Evolutionary conservation across 441 rosid species (phyloP).

Genomic region (Adansonia rubrostipa): DNA sequence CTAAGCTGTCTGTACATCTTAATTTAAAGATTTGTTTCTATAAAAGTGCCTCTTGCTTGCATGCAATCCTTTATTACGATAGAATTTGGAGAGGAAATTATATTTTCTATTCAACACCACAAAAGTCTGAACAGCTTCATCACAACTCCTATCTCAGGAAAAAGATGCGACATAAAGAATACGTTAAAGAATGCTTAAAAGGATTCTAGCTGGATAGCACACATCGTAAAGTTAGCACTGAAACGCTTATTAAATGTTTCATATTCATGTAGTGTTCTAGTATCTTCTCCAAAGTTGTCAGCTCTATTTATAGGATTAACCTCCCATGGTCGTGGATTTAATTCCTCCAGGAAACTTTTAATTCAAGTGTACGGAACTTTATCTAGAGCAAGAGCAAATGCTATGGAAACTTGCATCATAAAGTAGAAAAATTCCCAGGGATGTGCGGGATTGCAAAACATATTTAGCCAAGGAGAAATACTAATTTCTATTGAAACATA

Average conservation of each 20-base stretch:
- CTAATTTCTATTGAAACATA: neutral
- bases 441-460: conserved; percentile 4
- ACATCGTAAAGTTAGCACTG: neutral
- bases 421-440: neutral
- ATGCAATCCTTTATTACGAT: neutral
- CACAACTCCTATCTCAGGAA: neutral
- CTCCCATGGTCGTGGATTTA: neutral
- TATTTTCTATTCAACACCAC: neutral
- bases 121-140: conserved; percentile 5
- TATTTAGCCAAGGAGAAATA: neutral
- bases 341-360: neutral
- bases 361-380: neutral
- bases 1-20: neutral
- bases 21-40: conserved; percentile 4
- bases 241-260: neutral
- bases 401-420: neutral
- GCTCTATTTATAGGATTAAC: conserved; percentile 8
- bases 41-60: neutral
- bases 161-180: conserved; percentile 13
- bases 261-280: too few species aligned
- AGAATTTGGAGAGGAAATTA: neutral
- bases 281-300: too few species aligned
- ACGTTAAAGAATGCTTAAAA: neutral
- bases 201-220: neutral
- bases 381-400: neutral